Evolutionary conservation across 2,329 filamentous ascomycete species (phyloP).

Genomic region (Xylaria sp.): DNA sequence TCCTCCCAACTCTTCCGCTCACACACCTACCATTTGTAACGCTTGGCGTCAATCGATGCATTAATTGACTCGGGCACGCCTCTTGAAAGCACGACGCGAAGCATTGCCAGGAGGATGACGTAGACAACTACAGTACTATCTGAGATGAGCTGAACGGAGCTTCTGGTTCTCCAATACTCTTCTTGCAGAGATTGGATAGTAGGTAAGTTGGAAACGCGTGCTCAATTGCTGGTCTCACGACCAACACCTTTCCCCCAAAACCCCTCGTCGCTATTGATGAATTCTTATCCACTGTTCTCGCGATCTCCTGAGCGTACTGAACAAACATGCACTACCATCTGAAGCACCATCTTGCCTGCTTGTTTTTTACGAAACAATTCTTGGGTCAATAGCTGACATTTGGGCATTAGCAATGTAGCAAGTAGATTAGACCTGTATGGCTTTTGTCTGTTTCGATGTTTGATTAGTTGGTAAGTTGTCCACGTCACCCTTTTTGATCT

Average conservation of each 20-base stretch:
- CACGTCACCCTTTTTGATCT: neutral
- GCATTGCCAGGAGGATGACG: neutral
- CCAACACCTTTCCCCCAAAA: neutral
- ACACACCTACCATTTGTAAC: neutral
- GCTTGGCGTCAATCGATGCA: neutral
- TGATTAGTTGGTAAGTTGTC: constrained; percentile 23
- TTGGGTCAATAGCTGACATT: constrained; percentile 35
- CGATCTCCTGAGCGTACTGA: constrained; percentile 69
- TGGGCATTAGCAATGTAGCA: constrained; percentile 9
- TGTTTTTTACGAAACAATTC: constrained; percentile 33
- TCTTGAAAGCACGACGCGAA: neutral
- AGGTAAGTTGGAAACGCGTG: constrained; percentile 27
- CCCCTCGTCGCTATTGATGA: constrained; percentile 62
- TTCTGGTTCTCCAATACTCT: neutral
- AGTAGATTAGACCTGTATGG: neutral
- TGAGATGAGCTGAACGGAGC: neutral
- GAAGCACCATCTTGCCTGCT: constrained; percentile 56
- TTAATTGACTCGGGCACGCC: neutral
- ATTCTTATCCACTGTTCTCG: constrained; percentile 68
- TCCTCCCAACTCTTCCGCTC: neutral
- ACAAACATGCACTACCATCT: constrained; percentile 84
- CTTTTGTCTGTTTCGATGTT: too few species aligned
- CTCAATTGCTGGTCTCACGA: neutral
- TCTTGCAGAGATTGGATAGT: neutral
- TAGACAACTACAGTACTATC: neutral